A percentile compares a stretch with the other conserved stretches of the same genome.
Conservation (phyloP, 1,284 basidiomycete species). For the Ceratobasidium sp. region DNA sequence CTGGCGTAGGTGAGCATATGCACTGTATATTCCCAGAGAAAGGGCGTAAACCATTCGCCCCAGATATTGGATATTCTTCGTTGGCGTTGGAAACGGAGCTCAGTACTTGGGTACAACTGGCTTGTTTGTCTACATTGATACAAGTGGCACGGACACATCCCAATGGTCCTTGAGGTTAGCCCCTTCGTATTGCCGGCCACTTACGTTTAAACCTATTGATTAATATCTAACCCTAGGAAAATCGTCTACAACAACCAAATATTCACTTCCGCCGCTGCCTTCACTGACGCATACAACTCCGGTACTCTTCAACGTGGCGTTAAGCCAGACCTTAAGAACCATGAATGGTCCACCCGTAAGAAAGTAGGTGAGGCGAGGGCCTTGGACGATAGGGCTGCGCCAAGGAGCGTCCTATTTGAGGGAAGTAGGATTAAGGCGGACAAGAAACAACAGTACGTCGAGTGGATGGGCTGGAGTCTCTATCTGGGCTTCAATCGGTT, state of each 20-base stretch:
- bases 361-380: conserved; percentile 62
- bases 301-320: conserved; percentile 66
- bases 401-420: conserved; percentile 70
- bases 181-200: neutral
- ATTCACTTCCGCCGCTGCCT: conserved; percentile 65
- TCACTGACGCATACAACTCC: conserved; percentile 67
- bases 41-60: conserved; percentile 48
- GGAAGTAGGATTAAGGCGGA: conserved; percentile 73
- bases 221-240: conserved; percentile 52
- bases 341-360: conserved; percentile 66
- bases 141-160: conserved; percentile 68
- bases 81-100: conserved; percentile 68
- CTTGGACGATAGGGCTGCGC: conserved; percentile 73
- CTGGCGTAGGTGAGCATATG: conserved; percentile 62
- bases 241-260: conserved; percentile 73
- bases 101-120: conserved; percentile 69
- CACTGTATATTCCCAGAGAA: neutral
- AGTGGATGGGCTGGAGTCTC: conserved; percentile 76
- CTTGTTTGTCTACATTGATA: conserved; percentile 71
- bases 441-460: conserved; percentile 66
- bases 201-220: conserved; percentile 9
- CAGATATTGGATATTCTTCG: conserved; percentile 54
- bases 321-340: conserved; percentile 57
- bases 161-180: conserved; percentile 68
- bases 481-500: conserved; percentile 75